Conservation (phyloP, 176 grass and related monocot species). For the Neostapfia colusana region DNA sequence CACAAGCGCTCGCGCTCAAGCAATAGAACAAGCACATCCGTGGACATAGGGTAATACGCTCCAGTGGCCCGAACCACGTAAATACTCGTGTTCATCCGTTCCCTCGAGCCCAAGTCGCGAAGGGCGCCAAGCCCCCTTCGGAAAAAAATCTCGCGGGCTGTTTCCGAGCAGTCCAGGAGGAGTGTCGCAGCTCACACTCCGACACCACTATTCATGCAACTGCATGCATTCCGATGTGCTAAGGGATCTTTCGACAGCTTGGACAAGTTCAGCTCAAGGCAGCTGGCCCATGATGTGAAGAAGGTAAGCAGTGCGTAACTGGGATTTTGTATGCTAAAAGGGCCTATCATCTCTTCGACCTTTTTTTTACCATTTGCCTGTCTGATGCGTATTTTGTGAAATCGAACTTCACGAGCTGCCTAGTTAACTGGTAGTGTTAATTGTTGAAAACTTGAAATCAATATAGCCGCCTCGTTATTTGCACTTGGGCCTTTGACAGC, state of each 20-base stretch:
- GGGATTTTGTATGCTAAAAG: conserved; percentile 19
- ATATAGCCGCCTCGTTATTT: neutral
- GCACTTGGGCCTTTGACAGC: neutral
- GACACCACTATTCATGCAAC: conserved; percentile 75
- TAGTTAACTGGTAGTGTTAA: neutral
- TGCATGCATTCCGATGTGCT: conserved; percentile 72
- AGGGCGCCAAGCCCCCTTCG: too few relatives aligned
- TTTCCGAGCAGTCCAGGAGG: too few relatives aligned
- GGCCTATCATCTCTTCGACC: neutral
- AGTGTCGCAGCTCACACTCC: too few relatives aligned
- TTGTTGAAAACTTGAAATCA: neutral
- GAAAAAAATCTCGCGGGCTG: too few relatives aligned
- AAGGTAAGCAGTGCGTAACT: conserved; percentile 47
- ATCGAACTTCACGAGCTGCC: neutral
- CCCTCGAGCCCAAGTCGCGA: too few relatives aligned
- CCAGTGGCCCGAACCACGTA: too few relatives aligned
- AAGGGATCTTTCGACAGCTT: conserved; percentile 59
- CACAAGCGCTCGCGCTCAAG: too few relatives aligned
- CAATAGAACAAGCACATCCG: too few relatives aligned
- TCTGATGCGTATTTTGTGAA: neutral
- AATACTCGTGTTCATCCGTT: too few relatives aligned
- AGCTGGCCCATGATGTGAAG: conserved; percentile 81
- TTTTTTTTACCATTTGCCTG: neutral
- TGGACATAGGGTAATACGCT: too few relatives aligned
- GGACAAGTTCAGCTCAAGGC: conserved; percentile 77